These are phyloP conservation scores for Lichtheimia ornata DNA, from an alignment of 371 early-diverging fungal species.

Conservation along the genomic window DNA sequence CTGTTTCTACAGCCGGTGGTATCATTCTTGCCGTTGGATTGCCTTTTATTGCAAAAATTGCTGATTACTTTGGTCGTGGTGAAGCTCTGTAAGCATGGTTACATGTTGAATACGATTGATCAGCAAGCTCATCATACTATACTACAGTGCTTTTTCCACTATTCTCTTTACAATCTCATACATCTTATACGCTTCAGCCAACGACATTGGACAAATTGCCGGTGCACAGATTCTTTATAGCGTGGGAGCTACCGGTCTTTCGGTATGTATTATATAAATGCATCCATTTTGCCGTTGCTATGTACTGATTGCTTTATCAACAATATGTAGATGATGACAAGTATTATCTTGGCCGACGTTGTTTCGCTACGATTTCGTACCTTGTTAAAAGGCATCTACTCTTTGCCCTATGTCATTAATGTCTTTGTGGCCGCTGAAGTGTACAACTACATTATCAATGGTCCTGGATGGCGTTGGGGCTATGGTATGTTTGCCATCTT, in stretches of 20 bases:
- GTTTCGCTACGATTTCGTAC: conserved; percentile 13
- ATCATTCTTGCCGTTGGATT: conserved; percentile 20
- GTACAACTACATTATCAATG: conserved; percentile 6
- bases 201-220: conserved; percentile 12
- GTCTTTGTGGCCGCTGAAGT: conserved; percentile 12
- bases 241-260: conserved; percentile 18
- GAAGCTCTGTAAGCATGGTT: conserved; percentile 16
- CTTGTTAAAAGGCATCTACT: conserved; percentile 11
- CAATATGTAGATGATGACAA: conserved; percentile 6
- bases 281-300: background rate
- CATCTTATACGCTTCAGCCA: conserved; percentile 18
- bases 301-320: too few relatives aligned
- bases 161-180: conserved; percentile 14
- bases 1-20: conserved; percentile 16
- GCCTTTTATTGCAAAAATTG: conserved; percentile 21
- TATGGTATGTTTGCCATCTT: conserved; percentile 25
- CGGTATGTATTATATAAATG: conserved; percentile 9
- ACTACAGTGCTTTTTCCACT: conserved; percentile 8
- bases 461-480: conserved; percentile 20
- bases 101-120: background rate
- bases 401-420: conserved; percentile 16
- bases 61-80: conserved; percentile 25
- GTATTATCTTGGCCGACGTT: conserved; percentile 8
- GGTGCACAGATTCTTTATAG: conserved; percentile 18
- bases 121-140: background rate